phyloP scores from a whole-genome alignment of 441 rosid genomes.

The Arabidopsis hybrid region DNA sequence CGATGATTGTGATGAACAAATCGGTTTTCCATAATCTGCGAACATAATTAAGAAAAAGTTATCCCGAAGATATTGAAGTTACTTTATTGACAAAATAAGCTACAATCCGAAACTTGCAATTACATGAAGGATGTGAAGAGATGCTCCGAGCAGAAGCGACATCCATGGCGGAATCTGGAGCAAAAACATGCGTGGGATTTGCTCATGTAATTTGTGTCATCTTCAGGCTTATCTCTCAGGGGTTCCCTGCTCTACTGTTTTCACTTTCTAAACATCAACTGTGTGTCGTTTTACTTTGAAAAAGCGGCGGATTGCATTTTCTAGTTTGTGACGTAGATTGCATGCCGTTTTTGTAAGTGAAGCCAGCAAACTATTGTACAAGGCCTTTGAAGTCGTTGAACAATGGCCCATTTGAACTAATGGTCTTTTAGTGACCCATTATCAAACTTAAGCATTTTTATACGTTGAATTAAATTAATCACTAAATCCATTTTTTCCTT shows the following conservation, averaged over 20 bases:
- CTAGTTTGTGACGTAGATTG: neutral
- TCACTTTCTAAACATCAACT: neutral
- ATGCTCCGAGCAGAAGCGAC: slow-evolving; percentile 48
- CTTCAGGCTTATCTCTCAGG: slow-evolving; percentile 36
- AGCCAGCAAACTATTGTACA: neutral
- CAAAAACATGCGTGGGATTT: slow-evolving; percentile 42
- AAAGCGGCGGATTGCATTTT: slow-evolving; percentile 25
- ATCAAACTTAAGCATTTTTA: neutral
- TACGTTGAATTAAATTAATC: neutral
- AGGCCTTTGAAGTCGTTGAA: neutral
- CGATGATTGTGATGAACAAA: slow-evolving; percentile 41
- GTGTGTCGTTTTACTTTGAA: slow-evolving; percentile 15
- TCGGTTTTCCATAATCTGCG: slow-evolving; percentile 46
- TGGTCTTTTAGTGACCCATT: neutral
- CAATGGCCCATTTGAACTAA: slow-evolving; percentile 2
- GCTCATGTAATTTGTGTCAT: slow-evolving; percentile 41
- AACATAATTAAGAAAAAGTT: neutral
- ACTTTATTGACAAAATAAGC: neutral
- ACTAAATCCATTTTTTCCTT: too few species aligned
- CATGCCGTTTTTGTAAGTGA: slow-evolving; percentile 19
- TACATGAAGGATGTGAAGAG: slow-evolving; percentile 47
- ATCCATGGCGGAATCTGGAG: slow-evolving; percentile 56
- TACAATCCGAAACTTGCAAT: neutral
- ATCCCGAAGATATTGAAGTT: neutral
- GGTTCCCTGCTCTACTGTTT: slow-evolving; percentile 36